phyloP scores from a whole-genome alignment of 2,329 filamentous ascomycete genomes.

The Phialophora verrucosa region DNA sequence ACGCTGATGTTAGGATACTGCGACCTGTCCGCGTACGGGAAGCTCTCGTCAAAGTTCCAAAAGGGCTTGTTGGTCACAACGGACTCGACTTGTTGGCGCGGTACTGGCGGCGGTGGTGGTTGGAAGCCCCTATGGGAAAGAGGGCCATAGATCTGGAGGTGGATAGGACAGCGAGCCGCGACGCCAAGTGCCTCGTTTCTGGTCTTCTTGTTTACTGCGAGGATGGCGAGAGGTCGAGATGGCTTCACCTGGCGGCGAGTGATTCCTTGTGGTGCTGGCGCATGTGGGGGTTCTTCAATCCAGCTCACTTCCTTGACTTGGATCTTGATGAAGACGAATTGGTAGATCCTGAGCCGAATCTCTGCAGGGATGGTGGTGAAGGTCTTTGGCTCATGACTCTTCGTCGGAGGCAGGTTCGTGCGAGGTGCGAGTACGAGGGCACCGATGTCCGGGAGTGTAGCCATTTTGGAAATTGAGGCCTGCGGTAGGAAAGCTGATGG shows the following conservation, averaged over 20 bases:
- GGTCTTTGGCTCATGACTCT: too few species aligned
- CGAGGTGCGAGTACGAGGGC: not conserved
- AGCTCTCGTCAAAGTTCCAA: not conserved
- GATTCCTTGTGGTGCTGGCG: conserved; percentile 1
- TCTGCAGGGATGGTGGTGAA: not conserved
- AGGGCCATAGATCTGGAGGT: not conserved
- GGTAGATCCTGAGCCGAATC: not conserved
- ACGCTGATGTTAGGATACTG: not conserved
- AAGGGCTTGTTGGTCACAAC: not conserved
- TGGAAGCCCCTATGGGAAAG: not conserved
- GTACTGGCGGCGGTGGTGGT: not conserved
- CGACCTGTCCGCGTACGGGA: not conserved
- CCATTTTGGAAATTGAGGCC: not conserved
- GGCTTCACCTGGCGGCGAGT: not conserved
- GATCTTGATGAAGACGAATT: not conserved
- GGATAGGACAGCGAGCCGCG: not conserved
- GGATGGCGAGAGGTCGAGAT: not conserved
- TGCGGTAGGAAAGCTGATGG: not conserved
- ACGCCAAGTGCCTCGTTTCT: not conserved
- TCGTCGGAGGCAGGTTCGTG: not conserved
- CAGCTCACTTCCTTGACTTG: not conserved
- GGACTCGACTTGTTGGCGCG: not conserved
- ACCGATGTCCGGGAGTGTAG: not conserved
- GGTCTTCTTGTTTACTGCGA: not conserved
- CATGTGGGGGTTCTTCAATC: not conserved